A percentile compares a stretch with the other conserved stretches of the same genome.
phyloP scores from a whole-genome alignment of 1,284 basidiomycete species.

The Leccinum solheimii region DNA sequence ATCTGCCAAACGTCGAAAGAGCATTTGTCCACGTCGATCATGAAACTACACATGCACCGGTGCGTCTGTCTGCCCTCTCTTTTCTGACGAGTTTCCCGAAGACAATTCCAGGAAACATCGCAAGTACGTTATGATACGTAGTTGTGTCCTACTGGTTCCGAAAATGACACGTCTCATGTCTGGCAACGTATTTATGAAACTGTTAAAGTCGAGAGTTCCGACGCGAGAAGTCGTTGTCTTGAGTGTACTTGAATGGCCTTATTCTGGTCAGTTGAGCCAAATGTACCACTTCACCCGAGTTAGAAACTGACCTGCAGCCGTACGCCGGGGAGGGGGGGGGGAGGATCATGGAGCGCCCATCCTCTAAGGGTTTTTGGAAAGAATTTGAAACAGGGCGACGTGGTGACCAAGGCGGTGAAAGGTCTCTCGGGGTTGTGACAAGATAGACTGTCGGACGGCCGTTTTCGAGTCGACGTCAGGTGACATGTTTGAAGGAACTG shows the following conservation, averaged over 20 bases:
- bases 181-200: not conserved
- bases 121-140: conserved; percentile 22
- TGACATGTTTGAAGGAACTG: no score
- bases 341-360: no score
- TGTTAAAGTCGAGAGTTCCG: not conserved
- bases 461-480: no score
- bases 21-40: conserved; percentile 95
- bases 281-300: no score
- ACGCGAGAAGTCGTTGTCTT: not conserved
- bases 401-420: no score
- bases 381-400: no score
- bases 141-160: not conserved
- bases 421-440: no score
- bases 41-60: conserved; percentile 84
- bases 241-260: not conserved
- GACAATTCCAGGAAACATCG: conserved; percentile 33
- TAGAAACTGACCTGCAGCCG: no score
- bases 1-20: conserved; percentile 86
- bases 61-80: conserved; percentile 36
- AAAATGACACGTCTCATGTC: not conserved
- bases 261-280: not conserved
- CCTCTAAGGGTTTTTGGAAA: no score
- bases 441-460: no score
- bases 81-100: not conserved
- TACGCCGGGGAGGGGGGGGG: no score